Evolutionary conservation across 2,329 filamentous ascomycete genomes (phyloP).

Genomic region (Colletotrichum magnum): DNA sequence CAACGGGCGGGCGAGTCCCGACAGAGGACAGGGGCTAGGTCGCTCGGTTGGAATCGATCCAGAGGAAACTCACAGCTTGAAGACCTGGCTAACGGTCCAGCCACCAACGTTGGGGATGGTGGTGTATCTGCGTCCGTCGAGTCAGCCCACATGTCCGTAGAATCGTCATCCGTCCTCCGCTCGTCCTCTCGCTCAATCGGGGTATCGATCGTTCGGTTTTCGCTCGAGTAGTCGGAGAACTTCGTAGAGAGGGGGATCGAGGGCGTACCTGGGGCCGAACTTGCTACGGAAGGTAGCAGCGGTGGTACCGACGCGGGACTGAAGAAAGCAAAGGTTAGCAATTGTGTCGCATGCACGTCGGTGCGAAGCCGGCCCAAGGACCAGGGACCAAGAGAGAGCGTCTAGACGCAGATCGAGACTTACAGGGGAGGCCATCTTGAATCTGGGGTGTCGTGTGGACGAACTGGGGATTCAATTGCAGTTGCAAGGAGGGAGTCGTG

Average conservation of each 20-base stretch:
- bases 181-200: not conserved
- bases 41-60: no score
- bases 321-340: constrained; percentile 8
- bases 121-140: constrained; percentile 65
- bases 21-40: no score
- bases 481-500: constrained; percentile 42
- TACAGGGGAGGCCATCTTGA: constrained; percentile 60
- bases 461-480: constrained; percentile 53
- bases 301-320: constrained; percentile 26
- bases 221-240: not conserved
- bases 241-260: not conserved
- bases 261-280: constrained; percentile 75
- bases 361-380: not conserved
- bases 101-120: constrained; percentile 69
- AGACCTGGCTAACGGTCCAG: constrained; percentile 62
- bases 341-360: not conserved
- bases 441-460: constrained; percentile 47
- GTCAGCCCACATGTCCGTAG: constrained; percentile 46
- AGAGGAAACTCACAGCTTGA: constrained; percentile 64
- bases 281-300: constrained; percentile 56
- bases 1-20: no score
- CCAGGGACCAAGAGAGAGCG: no score
- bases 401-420: constrained; percentile 39
- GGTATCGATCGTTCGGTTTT: not conserved
- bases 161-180: not conserved